A percentile compares a stretch with the other conserved stretches of the same genome.
phyloP scores from a whole-genome alignment of 768 basidiomycete species.

The Suillus spraguei region DNA sequence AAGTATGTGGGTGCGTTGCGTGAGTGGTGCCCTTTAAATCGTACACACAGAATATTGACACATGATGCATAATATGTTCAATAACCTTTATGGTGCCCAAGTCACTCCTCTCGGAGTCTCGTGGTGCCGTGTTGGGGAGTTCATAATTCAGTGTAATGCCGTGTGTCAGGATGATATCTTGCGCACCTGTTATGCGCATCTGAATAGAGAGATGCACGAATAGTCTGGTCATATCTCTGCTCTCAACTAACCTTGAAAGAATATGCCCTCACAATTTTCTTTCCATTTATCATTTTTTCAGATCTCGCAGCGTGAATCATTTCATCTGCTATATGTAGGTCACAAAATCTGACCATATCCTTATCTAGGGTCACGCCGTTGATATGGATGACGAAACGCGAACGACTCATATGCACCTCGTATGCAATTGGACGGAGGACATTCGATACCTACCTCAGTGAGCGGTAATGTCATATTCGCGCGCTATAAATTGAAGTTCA shows the following conservation, averaged over 20 bases:
- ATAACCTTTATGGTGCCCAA: not conserved
- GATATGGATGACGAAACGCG: not conserved
- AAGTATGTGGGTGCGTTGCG: not conserved
- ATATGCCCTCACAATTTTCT: too few relatives aligned
- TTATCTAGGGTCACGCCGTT: not conserved
- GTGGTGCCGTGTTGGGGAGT: not conserved
- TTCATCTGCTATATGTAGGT: too few relatives aligned
- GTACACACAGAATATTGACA: not conserved
- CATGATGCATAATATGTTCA: not conserved
- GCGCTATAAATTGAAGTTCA: not conserved
- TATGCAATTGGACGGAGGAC: not conserved
- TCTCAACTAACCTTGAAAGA: too few relatives aligned
- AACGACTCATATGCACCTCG: not conserved
- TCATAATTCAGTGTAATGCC: not conserved
- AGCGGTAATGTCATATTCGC: not conserved
- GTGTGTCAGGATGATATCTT: not conserved
- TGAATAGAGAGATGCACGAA: not conserved
- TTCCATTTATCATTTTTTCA: too few relatives aligned
- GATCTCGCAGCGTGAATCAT: too few relatives aligned
- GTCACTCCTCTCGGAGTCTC: too few relatives aligned
- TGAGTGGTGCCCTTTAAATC: not conserved
- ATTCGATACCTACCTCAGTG: not conserved
- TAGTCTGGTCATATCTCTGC: not conserved
- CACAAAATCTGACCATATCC: not conserved
- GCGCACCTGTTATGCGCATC: not conserved